Base-by-base conservation (phyloP, 257 asterid genomes). In the Nicotiana paniculata region DNA sequence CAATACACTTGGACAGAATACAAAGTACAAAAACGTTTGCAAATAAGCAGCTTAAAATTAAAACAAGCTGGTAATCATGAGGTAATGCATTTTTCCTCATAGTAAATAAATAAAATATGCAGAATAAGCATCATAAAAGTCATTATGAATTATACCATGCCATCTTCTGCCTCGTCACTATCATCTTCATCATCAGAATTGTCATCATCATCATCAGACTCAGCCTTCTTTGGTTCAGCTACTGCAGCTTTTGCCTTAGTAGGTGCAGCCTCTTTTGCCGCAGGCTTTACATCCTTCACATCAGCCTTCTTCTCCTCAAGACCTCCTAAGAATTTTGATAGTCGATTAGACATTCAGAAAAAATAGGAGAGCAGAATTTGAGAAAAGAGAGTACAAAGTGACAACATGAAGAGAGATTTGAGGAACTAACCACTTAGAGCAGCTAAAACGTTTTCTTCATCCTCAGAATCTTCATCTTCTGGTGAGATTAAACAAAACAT, bases 131-230 rank as follows among this genome's bases (percentile, higher is more conserved):
- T 3, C 24, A 72, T 8, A 74, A 3, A 51, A 48, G 63, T 26
- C 15, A 6, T 26, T 26, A 51, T 62, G 81, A 77, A 8, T 70
- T 86, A 66, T 66, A 81, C 77, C 55, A 64, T 58, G 77, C 39
- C 80, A 74, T 67, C 82, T 33, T 75, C 88, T 63, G 85, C 77
- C 10, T 83, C 85, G 6, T 65, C 82, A 35, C 64, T 59, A 15
- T 82, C 85, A 0, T 88, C 90, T 15, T 85, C 88, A 4, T 84
- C 89, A 64, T 85, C 89, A 48, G 88, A 80, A 1, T 33, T 88
- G 9, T 85, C 26, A 21, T 26, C 90, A 5, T 86, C 89, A 3
- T 81, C 89, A 63, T 81, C 88, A 17, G 86, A 69, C 7, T 82
- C 26, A 3, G 18, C 53, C 11, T 84, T 82, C 84, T 81, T 83